A percentile compares a stretch with the other conserved stretches of the same genome.
Evolutionary conservation across 257 asterid genomes (phyloP).

Genomic region (Anisodus acutangulus): DNA sequence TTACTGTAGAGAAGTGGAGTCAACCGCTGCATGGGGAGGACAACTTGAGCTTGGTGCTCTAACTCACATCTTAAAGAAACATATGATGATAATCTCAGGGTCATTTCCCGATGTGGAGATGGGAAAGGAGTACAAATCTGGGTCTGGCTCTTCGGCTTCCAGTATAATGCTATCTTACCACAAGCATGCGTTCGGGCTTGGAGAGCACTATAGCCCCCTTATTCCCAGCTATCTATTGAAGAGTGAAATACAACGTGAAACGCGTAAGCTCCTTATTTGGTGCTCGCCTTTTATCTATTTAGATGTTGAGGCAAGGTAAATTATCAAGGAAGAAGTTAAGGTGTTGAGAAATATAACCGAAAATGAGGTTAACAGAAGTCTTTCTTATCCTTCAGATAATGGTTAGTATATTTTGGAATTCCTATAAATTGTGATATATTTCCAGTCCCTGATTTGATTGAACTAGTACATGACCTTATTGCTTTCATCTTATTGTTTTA

Average conservation of each 20-base stretch:
- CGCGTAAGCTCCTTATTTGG: background rate
- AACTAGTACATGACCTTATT: background rate
- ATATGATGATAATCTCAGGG: constrained; percentile 76
- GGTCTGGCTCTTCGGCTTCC: constrained; percentile 38
- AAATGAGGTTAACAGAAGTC: background rate
- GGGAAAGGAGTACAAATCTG: constrained; percentile 88
- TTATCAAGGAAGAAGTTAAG: background rate
- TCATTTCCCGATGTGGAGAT: constrained; percentile 98
- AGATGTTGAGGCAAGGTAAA: background rate
- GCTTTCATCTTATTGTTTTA: background rate
- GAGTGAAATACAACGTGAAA: background rate
- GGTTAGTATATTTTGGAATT: background rate
- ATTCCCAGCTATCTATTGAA: constrained; percentile 42
- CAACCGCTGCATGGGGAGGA: constrained; percentile 98
- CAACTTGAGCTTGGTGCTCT: constrained; percentile 94
- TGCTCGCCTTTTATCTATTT: background rate
- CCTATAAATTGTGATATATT: background rate
- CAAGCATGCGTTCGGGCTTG: constrained; percentile 92
- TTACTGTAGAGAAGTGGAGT: constrained; percentile 83
- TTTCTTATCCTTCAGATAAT: background rate
- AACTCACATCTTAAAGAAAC: constrained; percentile 88
- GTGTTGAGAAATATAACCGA: too few species aligned
- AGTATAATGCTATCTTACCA: constrained; percentile 84
- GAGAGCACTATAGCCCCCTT: constrained; percentile 94
- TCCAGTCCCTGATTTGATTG: background rate